Percentiles rank a stretch among this genome's conserved stretches.
Conservation (phyloP, 2,329 filamentous ascomycete species). For the Aspergillus hortae region DNA sequence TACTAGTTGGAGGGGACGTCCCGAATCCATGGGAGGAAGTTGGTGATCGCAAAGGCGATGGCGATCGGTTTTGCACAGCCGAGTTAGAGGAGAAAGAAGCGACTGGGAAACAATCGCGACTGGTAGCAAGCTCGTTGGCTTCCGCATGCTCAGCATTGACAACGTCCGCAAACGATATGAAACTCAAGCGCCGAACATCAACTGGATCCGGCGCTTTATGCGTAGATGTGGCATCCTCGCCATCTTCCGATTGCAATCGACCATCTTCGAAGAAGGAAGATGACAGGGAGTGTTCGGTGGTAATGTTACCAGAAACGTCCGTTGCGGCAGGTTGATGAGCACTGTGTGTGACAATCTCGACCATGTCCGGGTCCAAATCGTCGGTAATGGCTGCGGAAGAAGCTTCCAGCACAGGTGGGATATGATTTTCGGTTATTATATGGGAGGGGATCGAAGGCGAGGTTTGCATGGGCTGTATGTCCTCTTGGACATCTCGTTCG, state of each 20-base stretch:
- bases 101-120: conserved; percentile 65
- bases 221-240: conserved; percentile 52
- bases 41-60: conserved; percentile 76
- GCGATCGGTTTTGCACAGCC: conserved; percentile 58
- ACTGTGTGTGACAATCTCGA: conserved; percentile 87
- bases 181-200: conserved; percentile 80
- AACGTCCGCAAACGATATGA: conserved; percentile 95
- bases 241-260: neutral
- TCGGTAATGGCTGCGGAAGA: conserved; percentile 91
- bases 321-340: conserved; percentile 76
- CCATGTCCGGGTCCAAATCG: conserved; percentile 76
- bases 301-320: conserved; percentile 46
- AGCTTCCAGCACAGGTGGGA: conserved; percentile 85
- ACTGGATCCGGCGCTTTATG: conserved; percentile 73
- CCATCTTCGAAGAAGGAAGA: neutral
- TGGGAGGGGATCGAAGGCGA: conserved; percentile 89
- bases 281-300: neutral
- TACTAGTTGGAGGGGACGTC: conserved; percentile 72
- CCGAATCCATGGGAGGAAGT: conserved; percentile 67
- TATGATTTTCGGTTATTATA: conserved; percentile 90
- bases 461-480: conserved; percentile 60
- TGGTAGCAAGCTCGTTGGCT: conserved; percentile 44
- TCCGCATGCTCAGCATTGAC: conserved; percentile 67
- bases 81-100: conserved; percentile 3
- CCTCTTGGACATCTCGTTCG: conserved; percentile 90